Evolutionary conservation across 2,329 filamentous ascomycete genomes (phyloP).

Genomic region (Calonectria ilicicola): DNA sequence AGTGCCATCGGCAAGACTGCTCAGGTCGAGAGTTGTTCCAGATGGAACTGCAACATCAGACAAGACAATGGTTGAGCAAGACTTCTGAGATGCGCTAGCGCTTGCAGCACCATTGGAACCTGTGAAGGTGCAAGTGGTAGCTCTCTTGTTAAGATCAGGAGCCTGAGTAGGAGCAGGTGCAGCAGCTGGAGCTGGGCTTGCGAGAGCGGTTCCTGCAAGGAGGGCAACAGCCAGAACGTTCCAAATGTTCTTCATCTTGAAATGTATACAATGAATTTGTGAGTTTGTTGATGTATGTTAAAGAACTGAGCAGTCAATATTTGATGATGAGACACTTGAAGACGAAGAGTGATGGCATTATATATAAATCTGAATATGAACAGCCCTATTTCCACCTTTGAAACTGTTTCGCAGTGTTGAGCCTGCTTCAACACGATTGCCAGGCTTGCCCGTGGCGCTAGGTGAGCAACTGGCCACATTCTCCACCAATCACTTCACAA

Average conservation of each 20-base stretch:
- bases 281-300: not conserved
- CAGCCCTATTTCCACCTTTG: not conserved
- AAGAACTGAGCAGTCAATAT: not conserved
- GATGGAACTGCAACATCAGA: constrained; percentile 31
- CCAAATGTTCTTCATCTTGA: not conserved
- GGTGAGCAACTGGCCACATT: not conserved
- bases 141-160: constrained; percentile 33
- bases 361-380: not conserved
- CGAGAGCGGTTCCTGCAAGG: not conserved
- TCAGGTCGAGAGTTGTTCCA: constrained; percentile 35
- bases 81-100: constrained; percentile 27
- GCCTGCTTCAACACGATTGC: not conserved
- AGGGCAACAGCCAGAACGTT: not conserved
- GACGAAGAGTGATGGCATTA: not conserved
- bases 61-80: constrained; percentile 35
- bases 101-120: constrained; percentile 32
- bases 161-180: constrained; percentile 21
- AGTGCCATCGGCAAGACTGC: constrained; percentile 34
- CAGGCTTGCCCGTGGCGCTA: not conserved
- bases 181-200: not conserved
- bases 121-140: constrained; percentile 32
- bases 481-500: not conserved
- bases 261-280: not conserved
- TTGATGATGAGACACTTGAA: not conserved
- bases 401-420: not conserved